phyloP scores from a whole-genome alignment of 1,284 basidiomycete species.

The Ganoderma leucocontextum region DNA sequence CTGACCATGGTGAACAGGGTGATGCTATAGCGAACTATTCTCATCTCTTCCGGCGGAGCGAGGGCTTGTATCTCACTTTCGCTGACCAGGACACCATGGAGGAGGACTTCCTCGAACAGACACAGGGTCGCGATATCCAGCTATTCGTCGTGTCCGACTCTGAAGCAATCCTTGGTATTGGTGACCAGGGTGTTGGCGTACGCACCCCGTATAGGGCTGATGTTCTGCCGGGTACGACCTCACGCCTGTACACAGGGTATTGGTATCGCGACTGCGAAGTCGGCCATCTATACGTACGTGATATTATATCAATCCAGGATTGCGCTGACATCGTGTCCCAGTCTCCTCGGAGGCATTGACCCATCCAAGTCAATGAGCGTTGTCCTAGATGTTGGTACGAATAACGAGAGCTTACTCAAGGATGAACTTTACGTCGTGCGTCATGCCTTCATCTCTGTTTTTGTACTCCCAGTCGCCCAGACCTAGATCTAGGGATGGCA shows the following conservation, averaged over 20 bases:
- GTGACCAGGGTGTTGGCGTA: conserved; percentile 79
- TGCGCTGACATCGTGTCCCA: conserved; percentile 35
- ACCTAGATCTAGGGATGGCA: conserved; percentile 62
- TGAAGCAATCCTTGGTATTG: conserved; percentile 86
- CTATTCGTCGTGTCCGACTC: conserved; percentile 85
- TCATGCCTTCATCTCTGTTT: conserved; percentile 34
- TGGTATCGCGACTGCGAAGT: conserved; percentile 85
- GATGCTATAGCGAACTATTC: conserved; percentile 86
- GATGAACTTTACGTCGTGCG: conserved; percentile 73
- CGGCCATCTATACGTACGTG: conserved; percentile 81
- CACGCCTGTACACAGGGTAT: conserved; percentile 48
- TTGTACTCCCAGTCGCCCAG: not conserved
- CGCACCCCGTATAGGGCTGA: conserved; percentile 29
- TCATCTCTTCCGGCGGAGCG: conserved; percentile 80
- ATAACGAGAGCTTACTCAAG: conserved; percentile 72
- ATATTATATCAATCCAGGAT: not conserved
- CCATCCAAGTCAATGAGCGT: conserved; percentile 74
- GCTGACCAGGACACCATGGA: conserved; percentile 77
- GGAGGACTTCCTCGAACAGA: conserved; percentile 74
- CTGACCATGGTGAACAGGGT: conserved; percentile 50
- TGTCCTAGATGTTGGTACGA: conserved; percentile 81
- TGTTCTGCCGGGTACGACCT: not conserved
- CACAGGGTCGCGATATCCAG: conserved; percentile 66
- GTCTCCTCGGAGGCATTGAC: conserved; percentile 84
- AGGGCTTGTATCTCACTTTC: conserved; percentile 75